These are phyloP conservation scores for Diaporthe vexans DNA, from an alignment of 2,329 filamentous ascomycete genomes.

Conservation along the genomic window DNA sequence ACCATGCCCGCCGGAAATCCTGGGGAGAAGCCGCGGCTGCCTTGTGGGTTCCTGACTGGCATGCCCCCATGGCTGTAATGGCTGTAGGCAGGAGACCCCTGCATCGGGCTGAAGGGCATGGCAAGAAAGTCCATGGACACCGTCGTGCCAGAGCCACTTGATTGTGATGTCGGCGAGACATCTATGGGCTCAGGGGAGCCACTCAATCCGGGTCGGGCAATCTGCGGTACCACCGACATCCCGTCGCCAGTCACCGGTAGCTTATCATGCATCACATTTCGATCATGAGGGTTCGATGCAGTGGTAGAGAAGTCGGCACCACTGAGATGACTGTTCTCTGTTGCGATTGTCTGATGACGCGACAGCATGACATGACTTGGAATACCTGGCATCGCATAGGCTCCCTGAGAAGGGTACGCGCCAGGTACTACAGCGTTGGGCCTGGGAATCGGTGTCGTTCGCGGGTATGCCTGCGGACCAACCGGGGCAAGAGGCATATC, in stretches of 20 bases:
- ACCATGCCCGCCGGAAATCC: not conserved
- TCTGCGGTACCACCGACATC: not conserved
- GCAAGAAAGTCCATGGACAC: slow-evolving; percentile 3
- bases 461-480: not conserved
- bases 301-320: not conserved
- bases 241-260: not conserved
- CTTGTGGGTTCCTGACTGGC: not conserved
- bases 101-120: not conserved
- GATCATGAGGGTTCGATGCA: not conserved
- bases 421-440: not conserved
- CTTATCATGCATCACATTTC: not conserved
- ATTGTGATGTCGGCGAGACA: slow-evolving; percentile 7
- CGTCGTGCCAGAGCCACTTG: not conserved
- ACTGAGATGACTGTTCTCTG: not conserved
- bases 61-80: not conserved
- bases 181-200: not conserved
- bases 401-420: not conserved
- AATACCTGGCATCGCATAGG: not conserved
- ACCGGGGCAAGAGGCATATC: not conserved
- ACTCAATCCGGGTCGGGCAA: not conserved
- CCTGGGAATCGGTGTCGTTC: not conserved
- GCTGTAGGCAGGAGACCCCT: not conserved
- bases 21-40: not conserved
- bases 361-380: not conserved
- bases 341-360: too few relatives aligned